A percentile compares a stretch with the other conserved stretches of the same genome.
Conservation (phyloP, 805 yeast species). For the Yarrowia deformans region DNA sequence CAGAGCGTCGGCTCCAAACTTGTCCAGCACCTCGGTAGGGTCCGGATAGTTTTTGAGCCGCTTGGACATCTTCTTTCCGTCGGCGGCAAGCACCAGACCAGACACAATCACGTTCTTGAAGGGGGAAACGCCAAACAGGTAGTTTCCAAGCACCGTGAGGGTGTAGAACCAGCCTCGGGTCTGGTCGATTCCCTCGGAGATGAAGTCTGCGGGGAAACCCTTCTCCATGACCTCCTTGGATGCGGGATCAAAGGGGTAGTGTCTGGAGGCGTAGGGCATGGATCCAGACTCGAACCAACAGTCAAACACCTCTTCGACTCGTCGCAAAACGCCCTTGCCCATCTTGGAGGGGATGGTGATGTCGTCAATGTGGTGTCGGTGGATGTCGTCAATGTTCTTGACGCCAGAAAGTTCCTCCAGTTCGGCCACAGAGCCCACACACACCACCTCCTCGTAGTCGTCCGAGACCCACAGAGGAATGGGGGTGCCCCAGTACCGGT, state of each 20-base stretch:
- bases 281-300: slow-evolving; percentile 99
- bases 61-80: slow-evolving; percentile 99
- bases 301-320: slow-evolving; percentile 98
- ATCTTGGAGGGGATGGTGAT: slow-evolving; percentile 90
- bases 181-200: slow-evolving; percentile 98
- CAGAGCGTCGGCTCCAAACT: slow-evolving; percentile 97
- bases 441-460: slow-evolving; percentile 89
- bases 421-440: slow-evolving; percentile 90
- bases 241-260: slow-evolving; percentile 84
- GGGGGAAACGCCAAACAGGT: slow-evolving; percentile 89
- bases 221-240: slow-evolving; percentile 69
- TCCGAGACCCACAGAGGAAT: slow-evolving; percentile 97
- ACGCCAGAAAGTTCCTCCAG: slow-evolving; percentile 84
- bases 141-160: slow-evolving; percentile 92
- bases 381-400: slow-evolving; percentile 82
- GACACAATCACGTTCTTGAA: slow-evolving; percentile 93
- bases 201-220: slow-evolving; percentile 96
- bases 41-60: slow-evolving; percentile 98
- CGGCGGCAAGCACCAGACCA: slow-evolving; percentile 96
- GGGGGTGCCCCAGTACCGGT: slow-evolving; percentile 99
- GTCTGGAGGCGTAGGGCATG: slow-evolving; percentile 97
- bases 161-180: slow-evolving; percentile 99
- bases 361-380: slow-evolving; percentile 90
- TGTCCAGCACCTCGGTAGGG: slow-evolving; percentile 79
- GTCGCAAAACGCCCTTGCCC: slow-evolving; percentile 86